A percentile compares a stretch with the other conserved stretches of the same genome.
Evolutionary conservation across 371 early-diverging fungal genomes (phyloP).

Genomic region (Saksenaea oblongispora): DNA sequence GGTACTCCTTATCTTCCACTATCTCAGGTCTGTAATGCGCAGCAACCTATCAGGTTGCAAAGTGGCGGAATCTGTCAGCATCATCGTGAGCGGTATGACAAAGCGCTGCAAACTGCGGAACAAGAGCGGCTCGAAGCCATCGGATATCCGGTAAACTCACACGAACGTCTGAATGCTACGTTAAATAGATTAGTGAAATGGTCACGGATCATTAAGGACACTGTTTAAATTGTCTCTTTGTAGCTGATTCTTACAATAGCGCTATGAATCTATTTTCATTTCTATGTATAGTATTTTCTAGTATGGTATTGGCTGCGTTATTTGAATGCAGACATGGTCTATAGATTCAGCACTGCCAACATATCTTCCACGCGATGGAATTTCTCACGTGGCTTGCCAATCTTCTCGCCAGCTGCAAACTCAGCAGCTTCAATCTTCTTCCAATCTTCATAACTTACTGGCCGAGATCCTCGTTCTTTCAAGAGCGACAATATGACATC

Average conservation of each 20-base stretch:
- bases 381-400: conserved; percentile 87
- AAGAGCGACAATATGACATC: conserved; percentile 32
- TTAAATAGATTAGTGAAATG: conserved; percentile 16
- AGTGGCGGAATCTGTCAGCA: neutral
- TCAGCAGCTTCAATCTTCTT: conserved; percentile 81
- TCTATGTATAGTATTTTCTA: neutral
- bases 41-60: neutral
- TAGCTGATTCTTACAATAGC: neutral
- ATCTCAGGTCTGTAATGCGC: conserved; percentile 10
- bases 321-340: neutral
- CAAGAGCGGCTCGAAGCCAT: conserved; percentile 8
- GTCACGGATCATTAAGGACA: conserved; percentile 14
- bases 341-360: conserved; percentile 47
- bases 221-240: neutral
- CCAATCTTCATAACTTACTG: conserved; percentile 80
- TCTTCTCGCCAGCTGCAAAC: conserved; percentile 55
- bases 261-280: neutral
- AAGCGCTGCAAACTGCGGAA: conserved; percentile 13
- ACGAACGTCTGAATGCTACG: conserved; percentile 18
- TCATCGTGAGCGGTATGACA: conserved; percentile 14
- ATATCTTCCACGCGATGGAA: conserved; percentile 66
- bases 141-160: conserved; percentile 2
- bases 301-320: neutral
- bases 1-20: conserved; percentile 12
- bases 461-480: conserved; percentile 28